Evolutionary conservation across 2,329 filamentous ascomycete genomes (phyloP).

Genomic region (Cryoendolithus antarcticus): DNA sequence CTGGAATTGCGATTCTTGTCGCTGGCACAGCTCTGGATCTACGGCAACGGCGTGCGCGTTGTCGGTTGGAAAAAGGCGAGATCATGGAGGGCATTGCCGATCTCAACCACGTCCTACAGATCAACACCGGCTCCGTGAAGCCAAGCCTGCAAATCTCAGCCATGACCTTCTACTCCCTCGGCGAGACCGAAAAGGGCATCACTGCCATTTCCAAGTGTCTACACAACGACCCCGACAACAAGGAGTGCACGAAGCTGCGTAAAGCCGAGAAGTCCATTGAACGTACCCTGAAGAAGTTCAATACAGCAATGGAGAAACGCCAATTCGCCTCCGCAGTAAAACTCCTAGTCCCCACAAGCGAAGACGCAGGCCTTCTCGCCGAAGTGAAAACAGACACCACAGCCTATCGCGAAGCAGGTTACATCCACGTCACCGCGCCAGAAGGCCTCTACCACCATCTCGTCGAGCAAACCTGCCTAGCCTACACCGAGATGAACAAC

Average conservation of each 20-base stretch:
- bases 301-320: constrained; percentile 56
- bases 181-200: constrained; percentile 68
- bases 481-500: constrained; percentile 50
- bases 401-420: constrained; percentile 51
- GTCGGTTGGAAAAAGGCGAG: constrained; percentile 80
- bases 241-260: constrained; percentile 72
- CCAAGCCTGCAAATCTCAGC: constrained; percentile 84
- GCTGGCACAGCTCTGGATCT: constrained; percentile 62
- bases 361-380: constrained; percentile 64
- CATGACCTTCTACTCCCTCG: constrained; percentile 78
- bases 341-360: constrained; percentile 53
- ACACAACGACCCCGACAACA: constrained; percentile 94
- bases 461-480: constrained; percentile 73
- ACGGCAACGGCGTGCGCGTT: constrained; percentile 65
- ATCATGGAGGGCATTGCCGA: constrained; percentile 79
- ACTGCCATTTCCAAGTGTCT: constrained; percentile 79
- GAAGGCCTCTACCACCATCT: constrained; percentile 55
- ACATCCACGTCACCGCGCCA: constrained; percentile 60
- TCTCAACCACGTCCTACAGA: constrained; percentile 71
- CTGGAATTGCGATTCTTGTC: constrained; percentile 72
- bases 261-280: constrained; percentile 69
- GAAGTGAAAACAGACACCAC: constrained; percentile 65
- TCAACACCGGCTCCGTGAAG: constrained; percentile 64
- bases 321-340: constrained; percentile 75
- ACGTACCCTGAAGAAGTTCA: constrained; percentile 60